A percentile compares a stretch with the other conserved stretches of the same genome.
Conservation (phyloP, 2,329 filamentous ascomycete species). For the Mycocentrospora acerina region DNA sequence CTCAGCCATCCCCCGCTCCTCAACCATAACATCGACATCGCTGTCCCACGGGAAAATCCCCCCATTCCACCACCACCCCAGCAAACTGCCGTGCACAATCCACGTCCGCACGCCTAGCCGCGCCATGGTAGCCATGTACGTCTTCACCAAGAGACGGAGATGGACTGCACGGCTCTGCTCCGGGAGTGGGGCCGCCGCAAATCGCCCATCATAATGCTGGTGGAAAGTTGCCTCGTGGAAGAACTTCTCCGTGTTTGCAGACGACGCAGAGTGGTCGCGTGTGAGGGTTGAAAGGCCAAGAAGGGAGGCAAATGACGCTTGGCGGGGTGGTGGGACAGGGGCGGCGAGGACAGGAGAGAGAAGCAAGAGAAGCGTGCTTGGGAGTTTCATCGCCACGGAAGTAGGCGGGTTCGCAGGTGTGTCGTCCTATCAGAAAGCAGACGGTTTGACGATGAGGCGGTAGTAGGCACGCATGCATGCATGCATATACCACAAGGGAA, state of each 20-base stretch:
- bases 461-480: no score
- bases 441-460: no score
- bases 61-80: constrained; percentile 66
- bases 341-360: not conserved
- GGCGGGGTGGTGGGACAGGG: constrained; percentile 3
- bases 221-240: constrained; percentile 49
- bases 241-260: constrained; percentile 28
- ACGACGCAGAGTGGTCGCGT: constrained; percentile 19
- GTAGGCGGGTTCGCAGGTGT: no score
- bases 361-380: constrained; percentile 4
- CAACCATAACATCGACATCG: constrained; percentile 62
- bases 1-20: constrained; percentile 56
- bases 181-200: constrained; percentile 49
- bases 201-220: constrained; percentile 60
- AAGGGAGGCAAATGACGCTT: constrained; percentile 9
- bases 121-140: constrained; percentile 59
- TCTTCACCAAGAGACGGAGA: constrained; percentile 55
- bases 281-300: constrained; percentile 21
- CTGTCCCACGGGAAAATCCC: constrained; percentile 64
- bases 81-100: constrained; percentile 63
- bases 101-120: constrained; percentile 60
- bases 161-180: constrained; percentile 51
- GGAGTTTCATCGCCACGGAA: no score
- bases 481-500: no score
- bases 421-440: no score